Conservation (phyloP, 257 asterid genomes). For the Lycium barbarum region DNA sequence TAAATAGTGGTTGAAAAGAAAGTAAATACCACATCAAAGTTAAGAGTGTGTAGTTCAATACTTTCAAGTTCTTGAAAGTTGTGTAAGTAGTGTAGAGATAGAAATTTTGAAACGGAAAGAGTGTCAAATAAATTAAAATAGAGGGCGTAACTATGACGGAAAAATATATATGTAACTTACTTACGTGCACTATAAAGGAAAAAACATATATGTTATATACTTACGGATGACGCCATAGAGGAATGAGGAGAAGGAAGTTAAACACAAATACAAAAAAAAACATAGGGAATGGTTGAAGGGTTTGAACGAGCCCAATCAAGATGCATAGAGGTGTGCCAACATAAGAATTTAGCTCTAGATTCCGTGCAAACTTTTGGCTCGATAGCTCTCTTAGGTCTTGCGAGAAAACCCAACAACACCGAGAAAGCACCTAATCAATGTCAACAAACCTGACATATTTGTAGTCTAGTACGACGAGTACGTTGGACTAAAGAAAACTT, state of each 20-base stretch:
- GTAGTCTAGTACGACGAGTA: not conserved
- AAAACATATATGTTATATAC: not conserved
- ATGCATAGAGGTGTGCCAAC: not conserved
- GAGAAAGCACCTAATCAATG: not conserved
- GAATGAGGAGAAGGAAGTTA: not conserved
- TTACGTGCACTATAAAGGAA: not conserved
- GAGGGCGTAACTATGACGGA: not conserved
- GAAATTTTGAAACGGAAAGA: not conserved
- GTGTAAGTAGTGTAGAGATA: not conserved
- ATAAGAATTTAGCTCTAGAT: slow-evolving; percentile 9
- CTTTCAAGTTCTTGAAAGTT: not conserved
- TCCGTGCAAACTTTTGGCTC: not conserved
- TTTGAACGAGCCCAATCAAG: not conserved
- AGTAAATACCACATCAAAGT: not conserved
- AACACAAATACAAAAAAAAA: not conserved
- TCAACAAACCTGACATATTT: slow-evolving; percentile 8
- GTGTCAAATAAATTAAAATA: not conserved
- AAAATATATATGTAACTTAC: not conserved
- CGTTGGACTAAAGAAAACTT: not conserved
- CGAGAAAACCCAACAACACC: not conserved
- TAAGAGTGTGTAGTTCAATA: not conserved
- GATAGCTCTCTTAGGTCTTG: not conserved
- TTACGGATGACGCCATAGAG: not conserved
- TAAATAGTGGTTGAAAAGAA: not conserved
- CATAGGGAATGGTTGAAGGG: not conserved